A percentile compares a stretch with the other conserved stretches of the same genome.
Evolutionary conservation across 1,284 basidiomycete species (phyloP).

Genomic region (Coniophora puteana): DNA sequence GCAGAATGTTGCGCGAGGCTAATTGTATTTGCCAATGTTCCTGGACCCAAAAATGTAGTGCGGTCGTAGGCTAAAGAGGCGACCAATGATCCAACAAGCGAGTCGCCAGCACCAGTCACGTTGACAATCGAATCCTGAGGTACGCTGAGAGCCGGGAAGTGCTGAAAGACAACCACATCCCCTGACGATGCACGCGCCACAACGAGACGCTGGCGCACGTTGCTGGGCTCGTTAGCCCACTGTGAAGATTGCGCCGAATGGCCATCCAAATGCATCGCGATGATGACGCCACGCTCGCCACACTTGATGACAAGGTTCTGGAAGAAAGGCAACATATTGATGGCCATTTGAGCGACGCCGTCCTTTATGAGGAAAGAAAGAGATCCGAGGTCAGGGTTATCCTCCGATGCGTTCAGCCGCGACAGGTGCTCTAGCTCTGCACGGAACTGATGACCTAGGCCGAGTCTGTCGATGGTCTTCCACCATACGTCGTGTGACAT

Average conservation of each 20-base stretch:
- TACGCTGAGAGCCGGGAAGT: slow-evolving; percentile 61
- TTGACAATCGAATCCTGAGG: slow-evolving; percentile 49
- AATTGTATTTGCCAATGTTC: slow-evolving; percentile 40
- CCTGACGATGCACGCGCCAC: slow-evolving; percentile 46
- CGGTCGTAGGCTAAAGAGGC: slow-evolving; percentile 48
- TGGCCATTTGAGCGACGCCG: slow-evolving; percentile 76
- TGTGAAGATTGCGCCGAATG: slow-evolving; percentile 33
- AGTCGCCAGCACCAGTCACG: slow-evolving; percentile 90
- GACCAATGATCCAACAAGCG: slow-evolving; percentile 76
- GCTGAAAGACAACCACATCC: slow-evolving; percentile 57
- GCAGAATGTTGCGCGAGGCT: slow-evolving; percentile 62
- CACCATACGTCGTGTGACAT: slow-evolving; percentile 61
- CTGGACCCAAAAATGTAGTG: slow-evolving; percentile 41
- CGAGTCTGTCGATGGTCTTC: slow-evolving; percentile 57
- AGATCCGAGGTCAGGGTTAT: slow-evolving; percentile 36
- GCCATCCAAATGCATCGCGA: slow-evolving; percentile 55
- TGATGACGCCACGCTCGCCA: slow-evolving; percentile 63
- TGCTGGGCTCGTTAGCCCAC: slow-evolving; percentile 48
- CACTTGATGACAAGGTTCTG: slow-evolving; percentile 81
- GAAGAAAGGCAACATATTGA: slow-evolving; percentile 79
- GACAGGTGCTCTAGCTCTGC: slow-evolving; percentile 60
- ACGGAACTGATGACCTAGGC: slow-evolving; percentile 61
- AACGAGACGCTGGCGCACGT: slow-evolving; percentile 43
- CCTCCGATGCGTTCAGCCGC: slow-evolving; percentile 36
- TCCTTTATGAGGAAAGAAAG: slow-evolving; percentile 63